Base-by-base conservation (phyloP, 805 yeast species). In the Teunomyces barrocoloradensis region DNA sequence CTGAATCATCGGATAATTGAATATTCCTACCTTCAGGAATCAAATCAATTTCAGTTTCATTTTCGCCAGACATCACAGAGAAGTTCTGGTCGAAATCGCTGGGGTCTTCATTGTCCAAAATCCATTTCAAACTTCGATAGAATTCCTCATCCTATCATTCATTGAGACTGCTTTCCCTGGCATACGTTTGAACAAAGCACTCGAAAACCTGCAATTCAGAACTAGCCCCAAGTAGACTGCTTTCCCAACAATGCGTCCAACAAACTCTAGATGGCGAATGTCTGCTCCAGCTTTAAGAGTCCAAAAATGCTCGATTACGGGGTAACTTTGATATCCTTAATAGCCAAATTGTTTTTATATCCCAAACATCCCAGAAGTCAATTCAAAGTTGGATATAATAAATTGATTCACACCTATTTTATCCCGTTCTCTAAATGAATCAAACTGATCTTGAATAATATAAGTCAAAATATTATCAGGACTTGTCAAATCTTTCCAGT, bases 301-400 rank as follows among this genome's bases (percentile, higher is more conserved):
- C 98, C 59, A 89, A 74, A 59, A 94, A 92, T 2, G 92, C 96
- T 61, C 87, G 92, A 37, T 87, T 96, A 57, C 99, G 82, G 44
- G 89, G 17, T 80, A 17, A 94, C 85, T 23, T 78, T 79, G 15
- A 92, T 75, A 4, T 81, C 63, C 51, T 90, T 60, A 11, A 81
- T 75, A 7, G 71, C 68, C 21, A 68, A 63, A 13, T 68, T 70
- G 15, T 72, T 77, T 23, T 69, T 65, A 21, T 71, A 90, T 82
- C 1, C 96, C 81, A 61, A 94, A 89, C n/a, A 98, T 96, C 0
- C 98, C 99, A 64, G 91, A 85, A 96, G 91, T 88, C 56, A 94
- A 74, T 56, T 90, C 87, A 0, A 97, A 95, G 64, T 89, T 91
- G 17, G 85, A 77, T 52, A 96, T 76, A 23, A 94, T 91, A 94